A percentile compares a stretch with the other conserved stretches of the same genome.
Evolutionary conservation across 805 yeast species (phyloP).

Genomic region (Metschnikowia matae): DNA sequence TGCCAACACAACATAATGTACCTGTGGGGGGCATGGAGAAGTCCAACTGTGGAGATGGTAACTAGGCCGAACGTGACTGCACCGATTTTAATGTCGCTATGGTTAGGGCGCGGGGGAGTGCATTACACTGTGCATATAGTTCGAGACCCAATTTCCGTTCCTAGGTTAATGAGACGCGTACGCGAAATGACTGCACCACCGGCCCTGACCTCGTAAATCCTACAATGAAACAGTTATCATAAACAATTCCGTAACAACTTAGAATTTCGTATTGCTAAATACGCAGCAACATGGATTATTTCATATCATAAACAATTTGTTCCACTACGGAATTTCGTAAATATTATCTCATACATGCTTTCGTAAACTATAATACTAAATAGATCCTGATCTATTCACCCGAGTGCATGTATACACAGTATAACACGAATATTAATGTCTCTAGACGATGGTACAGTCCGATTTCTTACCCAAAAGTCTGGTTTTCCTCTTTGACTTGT

Average conservation of each 20-base stretch:
- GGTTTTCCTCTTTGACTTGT: neutral
- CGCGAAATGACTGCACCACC: neutral
- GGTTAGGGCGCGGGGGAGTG: slow-evolving; percentile 1
- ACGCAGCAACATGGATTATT: neutral
- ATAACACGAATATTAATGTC: neutral
- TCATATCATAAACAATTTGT: too few relatives aligned
- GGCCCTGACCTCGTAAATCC: neutral
- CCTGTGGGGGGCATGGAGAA: neutral
- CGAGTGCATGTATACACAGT: neutral
- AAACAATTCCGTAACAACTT: too few relatives aligned
- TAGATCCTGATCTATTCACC: neutral
- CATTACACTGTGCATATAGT: neutral
- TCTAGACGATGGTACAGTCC: slow-evolving; percentile 2
- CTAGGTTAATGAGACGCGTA: slow-evolving; percentile 4
- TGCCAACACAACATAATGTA: neutral
- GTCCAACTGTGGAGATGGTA: neutral
- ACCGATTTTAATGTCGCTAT: neutral
- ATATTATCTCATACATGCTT: neutral
- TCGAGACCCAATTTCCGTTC: neutral
- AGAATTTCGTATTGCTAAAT: too few relatives aligned
- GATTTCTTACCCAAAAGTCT: slow-evolving; percentile 2
- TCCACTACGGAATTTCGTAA: too few relatives aligned
- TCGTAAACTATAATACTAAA: neutral
- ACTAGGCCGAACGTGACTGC: neutral
- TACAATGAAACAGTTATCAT: neutral